Evolutionary conservation across 768 basidiomycete genomes (phyloP).

Genomic region (Porpolomopsis calyptriformis): DNA sequence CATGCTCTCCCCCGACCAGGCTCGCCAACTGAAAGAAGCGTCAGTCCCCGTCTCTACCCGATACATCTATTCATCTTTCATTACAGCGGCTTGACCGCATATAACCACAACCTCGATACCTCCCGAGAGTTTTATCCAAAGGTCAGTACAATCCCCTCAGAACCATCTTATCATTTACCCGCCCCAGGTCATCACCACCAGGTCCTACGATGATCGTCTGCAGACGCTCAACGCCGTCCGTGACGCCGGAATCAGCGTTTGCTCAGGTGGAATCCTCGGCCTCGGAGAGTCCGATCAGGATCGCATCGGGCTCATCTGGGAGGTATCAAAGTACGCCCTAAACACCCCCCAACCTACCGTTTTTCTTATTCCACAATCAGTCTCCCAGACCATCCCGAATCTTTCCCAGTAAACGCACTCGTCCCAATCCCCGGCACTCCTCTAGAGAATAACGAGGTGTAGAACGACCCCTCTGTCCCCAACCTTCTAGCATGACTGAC

Average conservation of each 20-base stretch:
- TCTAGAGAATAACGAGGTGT: conserved; percentile 78
- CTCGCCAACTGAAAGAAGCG: conserved; percentile 86
- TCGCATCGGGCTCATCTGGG: conserved; percentile 87
- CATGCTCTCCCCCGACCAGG: conserved; percentile 93
- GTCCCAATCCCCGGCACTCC: conserved; percentile 95
- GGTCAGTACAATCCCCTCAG: conserved; percentile 27
- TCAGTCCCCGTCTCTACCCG: conserved; percentile 26
- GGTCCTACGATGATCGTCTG: conserved; percentile 88
- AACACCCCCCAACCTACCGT: conserved; percentile 4
- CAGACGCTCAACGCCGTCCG: conserved; percentile 85
- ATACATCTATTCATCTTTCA: conserved; percentile 3
- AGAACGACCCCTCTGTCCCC: conserved; percentile 11
- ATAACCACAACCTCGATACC: conserved; percentile 98
- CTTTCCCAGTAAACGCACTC: conserved; percentile 95
- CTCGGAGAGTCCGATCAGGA: conserved; percentile 86
- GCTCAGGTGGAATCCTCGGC: conserved; percentile 92
- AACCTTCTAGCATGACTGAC: background rate
- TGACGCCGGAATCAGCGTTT: conserved; percentile 93
- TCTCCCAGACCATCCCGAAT: conserved; percentile 95
- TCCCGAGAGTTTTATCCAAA: conserved; percentile 94
- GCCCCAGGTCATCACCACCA: conserved; percentile 82
- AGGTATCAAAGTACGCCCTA: conserved; percentile 70
- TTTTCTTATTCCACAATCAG: conserved; percentile 29
- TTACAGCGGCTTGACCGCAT: conserved; percentile 80
- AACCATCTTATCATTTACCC: background rate